These are phyloP conservation scores for Botryotinia globosa DNA, from an alignment of 2,329 filamentous ascomycete genomes.

Conservation along the genomic window DNA sequence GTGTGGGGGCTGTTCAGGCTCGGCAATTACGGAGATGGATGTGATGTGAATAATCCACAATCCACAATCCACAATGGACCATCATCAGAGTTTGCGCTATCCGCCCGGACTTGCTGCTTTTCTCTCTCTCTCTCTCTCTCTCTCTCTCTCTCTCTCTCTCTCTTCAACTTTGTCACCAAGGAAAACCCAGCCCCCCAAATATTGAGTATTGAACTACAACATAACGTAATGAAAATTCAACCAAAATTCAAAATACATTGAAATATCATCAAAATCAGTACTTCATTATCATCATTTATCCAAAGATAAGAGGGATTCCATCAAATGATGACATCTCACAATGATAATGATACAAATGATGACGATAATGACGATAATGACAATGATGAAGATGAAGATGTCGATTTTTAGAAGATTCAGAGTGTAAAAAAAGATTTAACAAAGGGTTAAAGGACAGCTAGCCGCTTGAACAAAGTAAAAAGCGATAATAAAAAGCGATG, in stretches of 20 bases:
- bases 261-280: background rate
- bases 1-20: constrained; percentile 33
- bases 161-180: constrained; percentile 15
- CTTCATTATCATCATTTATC: background rate
- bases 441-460: background rate
- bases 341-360: background rate
- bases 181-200: constrained; percentile 22
- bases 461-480: background rate
- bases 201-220: constrained; percentile 16
- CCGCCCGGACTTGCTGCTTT: constrained; percentile 29
- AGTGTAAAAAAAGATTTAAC: background rate
- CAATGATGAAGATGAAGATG: background rate
- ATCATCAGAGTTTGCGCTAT: constrained; percentile 32
- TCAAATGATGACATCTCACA: background rate
- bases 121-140: constrained; percentile 14
- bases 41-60: constrained; percentile 20
- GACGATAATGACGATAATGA: background rate
- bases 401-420: background rate
- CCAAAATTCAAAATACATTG: background rate
- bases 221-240: constrained; percentile 21
- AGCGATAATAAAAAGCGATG: constrained; percentile 11
- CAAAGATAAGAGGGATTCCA: background rate
- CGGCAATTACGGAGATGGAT: constrained; percentile 34
- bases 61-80: constrained; percentile 9
- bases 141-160: constrained; percentile 1